Base-by-base conservation (phyloP, 768 basidiomycete species). In the Phylloporus sp. region DNA sequence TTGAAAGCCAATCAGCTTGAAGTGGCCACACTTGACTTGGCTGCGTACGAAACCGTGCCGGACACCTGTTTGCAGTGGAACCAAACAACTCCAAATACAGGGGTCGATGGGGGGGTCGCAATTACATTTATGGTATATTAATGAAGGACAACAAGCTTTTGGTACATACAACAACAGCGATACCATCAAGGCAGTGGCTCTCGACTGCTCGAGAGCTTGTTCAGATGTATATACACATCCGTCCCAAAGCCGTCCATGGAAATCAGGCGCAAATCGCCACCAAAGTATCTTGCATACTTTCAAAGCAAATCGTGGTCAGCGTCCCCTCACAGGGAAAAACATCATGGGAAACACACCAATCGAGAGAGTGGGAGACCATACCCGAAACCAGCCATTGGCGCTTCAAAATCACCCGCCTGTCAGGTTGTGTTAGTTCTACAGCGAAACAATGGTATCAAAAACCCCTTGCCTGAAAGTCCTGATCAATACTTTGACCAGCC, bases 161-260 rank as follows among this genome's bases (percentile, higher is more conserved):
- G 5, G 8, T 24, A 46, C 32, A 35, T 32, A 34, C 22, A 36
- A 43, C 24, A 27, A n/a, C 27, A 15, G 10, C 24, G 6, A 28
- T 23, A 13, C 32, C 45, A 1, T 4, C 54, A 60, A 31, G 79
- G 88, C 42, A 91, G 69, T 3, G 90, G 90, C 70, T 91, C 90
- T 23, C 82, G 75, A 60, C 86, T 90, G 63, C 87, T 91, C 10
- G 88, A 90, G 15, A 94, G 77, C 42, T 86, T 78, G 65, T 94
- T 94, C 47, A 94, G 72, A 66, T 95, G 93, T 56, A 95, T 92
- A 65, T 95, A 95, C 3, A 94, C 89, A 64, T 95, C 93, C 31
- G 90, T 93, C 10, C 93, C 92, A 63, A 89, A 93, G n/a, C 97
- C 95, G 56, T 99, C 97, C 95, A 99, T 98, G 38, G 93, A 88